Conservation (phyloP, 257 asterid species). For the Nicotiana tabacum region DNA sequence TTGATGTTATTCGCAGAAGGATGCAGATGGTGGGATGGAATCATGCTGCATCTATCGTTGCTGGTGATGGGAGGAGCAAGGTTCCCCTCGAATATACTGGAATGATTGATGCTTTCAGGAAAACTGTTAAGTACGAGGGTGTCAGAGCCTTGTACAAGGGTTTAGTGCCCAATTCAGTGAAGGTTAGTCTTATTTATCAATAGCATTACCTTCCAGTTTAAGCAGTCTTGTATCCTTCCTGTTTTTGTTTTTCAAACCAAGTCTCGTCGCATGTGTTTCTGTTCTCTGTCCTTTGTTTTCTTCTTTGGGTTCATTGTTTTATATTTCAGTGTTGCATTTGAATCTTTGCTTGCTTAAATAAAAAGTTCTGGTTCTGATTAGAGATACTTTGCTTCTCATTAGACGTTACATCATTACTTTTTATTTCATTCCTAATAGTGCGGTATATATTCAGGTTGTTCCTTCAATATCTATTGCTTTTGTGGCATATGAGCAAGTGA, state of each 20-base stretch:
- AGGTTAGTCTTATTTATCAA: conserved; percentile 49
- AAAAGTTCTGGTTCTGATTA: neutral
- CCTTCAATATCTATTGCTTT: conserved; percentile 93
- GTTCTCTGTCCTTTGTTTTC: neutral
- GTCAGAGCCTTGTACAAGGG: conserved; percentile 92
- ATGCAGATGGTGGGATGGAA: conserved; percentile 99
- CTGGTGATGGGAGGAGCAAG: conserved; percentile 77
- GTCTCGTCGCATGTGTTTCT: neutral
- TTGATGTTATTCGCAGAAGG: conserved; percentile 91
- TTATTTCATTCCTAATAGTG: neutral
- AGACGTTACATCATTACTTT: neutral
- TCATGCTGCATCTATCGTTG: conserved; percentile 70
- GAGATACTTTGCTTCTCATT: neutral
- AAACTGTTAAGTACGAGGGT: conserved; percentile 87
- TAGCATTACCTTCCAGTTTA: neutral
- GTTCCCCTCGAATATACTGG: conserved; percentile 72
- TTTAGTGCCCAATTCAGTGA: conserved; percentile 91
- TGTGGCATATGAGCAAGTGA: conserved; percentile 92
- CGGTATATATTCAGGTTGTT: conserved; percentile 53
- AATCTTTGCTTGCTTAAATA: neutral
- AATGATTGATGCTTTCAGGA: conserved; percentile 94
- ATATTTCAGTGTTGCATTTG: neutral
- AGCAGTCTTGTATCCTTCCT: neutral
- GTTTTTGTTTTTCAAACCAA: neutral
- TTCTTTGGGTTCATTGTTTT: too few relatives aligned